Evolutionary conservation across 441 rosid species (phyloP), one percentile per base, ranked within the genome.

Genomic region (Daphne laureola): DNA sequence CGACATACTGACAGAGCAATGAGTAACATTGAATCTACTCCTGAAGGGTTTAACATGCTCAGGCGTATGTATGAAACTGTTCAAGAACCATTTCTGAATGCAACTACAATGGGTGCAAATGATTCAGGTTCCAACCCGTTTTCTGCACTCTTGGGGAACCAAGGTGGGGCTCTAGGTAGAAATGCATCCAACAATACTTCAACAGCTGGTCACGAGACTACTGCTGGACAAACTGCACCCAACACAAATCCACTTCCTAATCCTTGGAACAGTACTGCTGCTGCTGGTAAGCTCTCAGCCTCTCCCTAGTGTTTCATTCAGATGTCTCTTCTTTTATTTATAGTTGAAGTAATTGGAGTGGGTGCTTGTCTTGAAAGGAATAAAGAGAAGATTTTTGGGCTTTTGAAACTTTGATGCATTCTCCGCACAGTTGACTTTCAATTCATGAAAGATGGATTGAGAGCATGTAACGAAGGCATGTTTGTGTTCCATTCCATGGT

Each of bases 1-100:
- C 66, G 81, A 51, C 78, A 82, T 67, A 76, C 82, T 2, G 81
- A 76, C 54, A 76, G 84, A 63, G 86, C 83, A 0, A 80, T 76
- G 84, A 80, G 89, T 66, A 84, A 84, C 57, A 82, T 78, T 41
- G 79, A 80, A 64, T 74, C 86, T 59, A 75, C 78, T 71, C 88
- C 86, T 1, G 86, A 76, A 67, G 84, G 84, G 14, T 78, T 79
- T 68, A 82, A 78, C 69, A 78, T 78, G 81, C 80, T 79, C 48
- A 74, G 92, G 65, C 83, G 80, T 46, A 79, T 79, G 88, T 79
- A 79, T 67, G 86, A 78, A 72, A 79, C 82, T 69, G 82, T 79
- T 54, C 86, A 82, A 64, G 84, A 81, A 59, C 88, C 90, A 3
- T 61, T 79, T 18, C 40, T 73, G 70, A 76, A 78, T 74, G 86